Conservation (phyloP, 2,329 filamentous ascomycete genomes). For the Pleurostoma richardsiae region DNA sequence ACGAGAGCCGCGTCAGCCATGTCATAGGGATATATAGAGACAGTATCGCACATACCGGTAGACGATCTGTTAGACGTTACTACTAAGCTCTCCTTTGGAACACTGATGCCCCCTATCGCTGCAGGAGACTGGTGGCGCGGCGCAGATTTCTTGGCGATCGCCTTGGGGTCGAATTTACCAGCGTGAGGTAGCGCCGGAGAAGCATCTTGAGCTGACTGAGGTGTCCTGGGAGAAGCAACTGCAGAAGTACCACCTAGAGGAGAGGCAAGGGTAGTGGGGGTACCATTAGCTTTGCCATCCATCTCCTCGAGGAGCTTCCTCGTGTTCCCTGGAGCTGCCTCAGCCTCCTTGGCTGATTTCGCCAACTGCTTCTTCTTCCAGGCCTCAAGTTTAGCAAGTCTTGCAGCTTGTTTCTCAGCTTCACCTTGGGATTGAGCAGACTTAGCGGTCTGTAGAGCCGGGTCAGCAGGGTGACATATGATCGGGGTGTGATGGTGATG, state of each 20-base stretch:
- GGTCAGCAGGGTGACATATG: slow-evolving; percentile 13
- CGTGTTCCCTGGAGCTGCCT: slow-evolving; percentile 59
- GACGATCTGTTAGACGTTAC: slow-evolving; percentile 11
- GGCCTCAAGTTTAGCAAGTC: slow-evolving; percentile 75
- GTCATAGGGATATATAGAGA: slow-evolving; percentile 17
- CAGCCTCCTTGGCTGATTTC: slow-evolving; percentile 67
- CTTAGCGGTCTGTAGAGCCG: slow-evolving; percentile 44
- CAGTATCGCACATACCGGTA: slow-evolving; percentile 1
- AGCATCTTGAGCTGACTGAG: slow-evolving; percentile 41
- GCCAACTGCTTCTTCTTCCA: slow-evolving; percentile 90
- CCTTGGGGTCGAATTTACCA: slow-evolving; percentile 84
- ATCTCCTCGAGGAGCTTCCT: slow-evolving; percentile 67
- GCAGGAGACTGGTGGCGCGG: slow-evolving; percentile 51
- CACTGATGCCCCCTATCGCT: slow-evolving; percentile 43
- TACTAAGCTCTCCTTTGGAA: slow-evolving; percentile 27
- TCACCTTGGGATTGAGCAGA: slow-evolving; percentile 44
- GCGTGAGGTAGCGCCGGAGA: slow-evolving; percentile 58
- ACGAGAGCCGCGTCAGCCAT: slow-evolving; percentile 16
- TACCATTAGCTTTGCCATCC: slow-evolving; percentile 60
- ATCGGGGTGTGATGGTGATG: background rate
- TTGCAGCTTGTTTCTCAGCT: slow-evolving; percentile 72
- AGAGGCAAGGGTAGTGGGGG: slow-evolving; percentile 18
- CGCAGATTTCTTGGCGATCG: slow-evolving; percentile 73
- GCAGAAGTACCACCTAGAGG: slow-evolving; percentile 43
- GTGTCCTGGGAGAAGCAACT: slow-evolving; percentile 38